Evolutionary conservation across 176 grass and related monocot genomes (phyloP).

Genomic region (bread wheat (Triticum aestivum)): IWGSC_CS_RefSeq_v2.1 NC_057805.1:66404177-66404676

Average conservation of each 20-base stretch:
- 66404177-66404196: constrained; percentile 95
- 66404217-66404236: constrained; percentile 93
- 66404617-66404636: background rate
- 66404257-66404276: constrained; percentile 14
- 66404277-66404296: background rate
- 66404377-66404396: too few relatives aligned
- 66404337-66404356: background rate
- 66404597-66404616: background rate
- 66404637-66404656: background rate
- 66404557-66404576: background rate
- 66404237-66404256: constrained; percentile 17
- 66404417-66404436: too few relatives aligned
- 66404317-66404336: constrained; percentile 19
- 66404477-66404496: too few relatives aligned
- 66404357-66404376: too few relatives aligned
- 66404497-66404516: background rate
- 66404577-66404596: background rate
- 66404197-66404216: constrained; percentile 93
- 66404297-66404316: background rate
- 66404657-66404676: background rate
- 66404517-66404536: constrained; percentile 2
- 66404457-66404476: too few relatives aligned
- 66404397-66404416: too few relatives aligned
- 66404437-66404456: too few relatives aligned
- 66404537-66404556: constrained; percentile 1